phyloP scores from a whole-genome alignment of 139 green algal species.

The Eudorina sp. region DNA sequence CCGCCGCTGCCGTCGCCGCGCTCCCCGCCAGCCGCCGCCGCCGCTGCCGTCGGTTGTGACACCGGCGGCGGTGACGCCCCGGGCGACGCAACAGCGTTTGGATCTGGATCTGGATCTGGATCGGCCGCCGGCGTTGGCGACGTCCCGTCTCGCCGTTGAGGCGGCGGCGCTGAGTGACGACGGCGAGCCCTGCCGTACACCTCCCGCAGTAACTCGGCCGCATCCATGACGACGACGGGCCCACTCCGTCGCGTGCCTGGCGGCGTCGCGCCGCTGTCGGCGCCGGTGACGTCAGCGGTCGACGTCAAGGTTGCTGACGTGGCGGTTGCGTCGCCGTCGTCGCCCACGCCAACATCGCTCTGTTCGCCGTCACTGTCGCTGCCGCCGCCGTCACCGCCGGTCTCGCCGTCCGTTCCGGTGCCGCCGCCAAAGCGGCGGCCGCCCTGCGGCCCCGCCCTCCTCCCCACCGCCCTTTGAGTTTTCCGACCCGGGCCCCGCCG shows the following conservation, averaged over 20 bases:
- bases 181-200: neutral
- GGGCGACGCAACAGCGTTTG: no score
- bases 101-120: no score
- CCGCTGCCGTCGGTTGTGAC: no score
- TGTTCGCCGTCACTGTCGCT: neutral
- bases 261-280: neutral
- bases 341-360: neutral
- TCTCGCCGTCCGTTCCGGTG: neutral
- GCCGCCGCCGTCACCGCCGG: neutral
- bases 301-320: neutral
- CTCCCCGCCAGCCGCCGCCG: neutral
- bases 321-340: neutral
- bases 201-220: neutral
- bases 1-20: neutral
- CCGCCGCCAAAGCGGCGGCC: neutral
- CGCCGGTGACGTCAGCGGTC: neutral
- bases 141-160: neutral
- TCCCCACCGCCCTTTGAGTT: neutral
- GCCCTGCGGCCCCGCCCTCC: neutral
- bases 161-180: constrained; percentile 20
- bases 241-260: neutral
- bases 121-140: neutral
- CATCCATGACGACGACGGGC: neutral
- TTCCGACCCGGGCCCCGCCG: neutral
- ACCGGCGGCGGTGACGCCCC: no score